Base-by-base conservation (phyloP, 495 filamentous ascomycete genomes). In the Aspergillus sparsus region DNA sequence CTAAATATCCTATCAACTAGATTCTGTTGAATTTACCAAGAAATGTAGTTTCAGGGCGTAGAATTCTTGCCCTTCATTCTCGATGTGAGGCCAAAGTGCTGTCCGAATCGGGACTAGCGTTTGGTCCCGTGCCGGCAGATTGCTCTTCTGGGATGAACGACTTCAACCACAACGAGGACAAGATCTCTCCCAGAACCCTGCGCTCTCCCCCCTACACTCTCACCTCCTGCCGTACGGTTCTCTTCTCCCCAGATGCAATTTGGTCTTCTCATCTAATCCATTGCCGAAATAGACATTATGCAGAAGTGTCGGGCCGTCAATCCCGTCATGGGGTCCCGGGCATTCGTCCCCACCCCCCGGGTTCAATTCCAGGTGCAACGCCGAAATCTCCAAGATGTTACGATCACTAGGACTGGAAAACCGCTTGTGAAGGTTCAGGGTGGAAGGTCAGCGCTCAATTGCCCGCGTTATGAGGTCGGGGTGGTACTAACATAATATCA, bases 351-450 rank as follows among this genome's bases (percentile, higher is more conserved):
- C 61, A 61, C 71, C 67, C 74, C 75, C 50, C 73, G 69, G 61
- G 65, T 78, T 21, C 71, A 77, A 68, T 73, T 74, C 65, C 74
- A 77, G 53, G 60, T 73, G 53, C 78, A 78, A 68, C 75, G 81
- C 73, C 80, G 85, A 63, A 75, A 71, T 66, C 74, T 94, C 61
- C 87, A 89, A 68, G 91, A 96, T 80, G 81, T 96, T 63, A 76
- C 87, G 61, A 93, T 96, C 69, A 89, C 91, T 57, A 80, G 91
- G 65, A 96, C 91, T 47, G 91, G 91, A 71, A 93, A 90, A 80
- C 91, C 91, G 51, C 87, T 96, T 59, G 77, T 94, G 69, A 86
- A 91, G 71, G 76, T 85, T 58, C 87, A 90, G 68, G 91, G 91
- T 76, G 91, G 91, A 78, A 84, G 90, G 91, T 93, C 73, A 80